A percentile compares a stretch with the other conserved stretches of the same genome.
Conservation (phyloP, 2,329 filamentous ascomycete genomes). For the Trematosphaeria pertusa region DNA sequence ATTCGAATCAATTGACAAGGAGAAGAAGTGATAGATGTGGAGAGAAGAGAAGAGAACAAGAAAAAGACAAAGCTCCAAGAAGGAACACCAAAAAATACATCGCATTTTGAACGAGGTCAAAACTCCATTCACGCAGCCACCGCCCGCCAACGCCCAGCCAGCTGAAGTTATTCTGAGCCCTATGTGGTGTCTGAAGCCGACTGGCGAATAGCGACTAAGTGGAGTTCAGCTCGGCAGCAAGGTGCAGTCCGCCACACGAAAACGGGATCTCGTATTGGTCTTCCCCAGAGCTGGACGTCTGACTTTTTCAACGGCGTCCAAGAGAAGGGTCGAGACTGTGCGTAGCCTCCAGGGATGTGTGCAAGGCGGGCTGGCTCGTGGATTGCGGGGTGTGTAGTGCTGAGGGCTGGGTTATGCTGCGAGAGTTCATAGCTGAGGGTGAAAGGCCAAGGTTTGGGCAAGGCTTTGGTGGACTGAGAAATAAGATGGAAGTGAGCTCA, state of each 20-base stretch:
- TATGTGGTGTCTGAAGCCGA: not conserved
- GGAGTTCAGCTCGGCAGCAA: not conserved
- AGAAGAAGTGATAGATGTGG: too few species aligned
- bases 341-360: not conserved
- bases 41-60: not conserved
- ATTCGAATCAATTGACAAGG: too few species aligned
- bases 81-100: not conserved
- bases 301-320: not conserved
- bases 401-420: too few species aligned
- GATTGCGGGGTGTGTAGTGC: too few species aligned
- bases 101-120: not conserved
- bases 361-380: too few species aligned
- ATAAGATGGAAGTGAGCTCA: too few species aligned
- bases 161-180: not conserved
- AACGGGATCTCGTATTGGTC: not conserved
- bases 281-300: not conserved
- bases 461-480: too few species aligned
- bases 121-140: not conserved
- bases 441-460: too few species aligned
- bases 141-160: conserved; percentile 1
- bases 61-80: not conserved
- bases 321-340: not conserved
- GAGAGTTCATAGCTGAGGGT: too few species aligned
- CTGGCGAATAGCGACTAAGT: not conserved
- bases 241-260: not conserved